These are phyloP conservation scores for Pholiota conissans DNA, from an alignment of 768 basidiomycete species.

Conservation along the genomic window DNA sequence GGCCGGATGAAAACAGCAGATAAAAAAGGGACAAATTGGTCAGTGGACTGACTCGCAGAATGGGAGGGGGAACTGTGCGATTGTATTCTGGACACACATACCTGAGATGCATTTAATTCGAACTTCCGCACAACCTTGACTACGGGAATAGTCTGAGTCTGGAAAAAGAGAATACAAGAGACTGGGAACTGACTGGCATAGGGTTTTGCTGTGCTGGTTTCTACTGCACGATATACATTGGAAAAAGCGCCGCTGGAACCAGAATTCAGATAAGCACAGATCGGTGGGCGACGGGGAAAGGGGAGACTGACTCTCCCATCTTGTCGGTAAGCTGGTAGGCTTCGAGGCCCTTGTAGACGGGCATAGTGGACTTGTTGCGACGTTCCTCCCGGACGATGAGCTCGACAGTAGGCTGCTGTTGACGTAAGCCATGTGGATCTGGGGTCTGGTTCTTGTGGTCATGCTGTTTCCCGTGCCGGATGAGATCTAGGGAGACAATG, in stretches of 20 bases:
- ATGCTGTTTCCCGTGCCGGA: conserved; percentile 79
- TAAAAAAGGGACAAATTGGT: conserved; percentile 20
- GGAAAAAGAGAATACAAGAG: conserved; percentile 10
- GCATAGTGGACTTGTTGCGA: conserved; percentile 75
- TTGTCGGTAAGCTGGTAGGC: conserved; percentile 74
- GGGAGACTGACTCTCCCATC: conserved; percentile 86
- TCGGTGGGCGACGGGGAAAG: conserved; percentile 12
- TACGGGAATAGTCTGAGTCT: conserved; percentile 30
- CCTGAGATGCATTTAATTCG: conserved; percentile 89
- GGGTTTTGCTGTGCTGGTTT: conserved; percentile 70
- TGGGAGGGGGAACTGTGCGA: conserved; percentile 18
- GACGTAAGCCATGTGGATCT: conserved; percentile 31
- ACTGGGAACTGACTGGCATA: conserved; percentile 74
- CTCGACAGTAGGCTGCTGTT: conserved; percentile 38
- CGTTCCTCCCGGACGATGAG: conserved; percentile 76
- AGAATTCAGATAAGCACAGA: conserved; percentile 7
- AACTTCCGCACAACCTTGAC: conserved; percentile 96
- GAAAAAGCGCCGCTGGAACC: conserved; percentile 85
- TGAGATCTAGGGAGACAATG: conserved; percentile 55
- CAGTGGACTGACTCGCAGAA: conserved; percentile 22
- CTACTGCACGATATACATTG: conserved; percentile 94
- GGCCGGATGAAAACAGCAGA: conserved; percentile 20
- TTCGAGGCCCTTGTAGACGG: conserved; percentile 83
- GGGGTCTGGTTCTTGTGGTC: conserved; percentile 26
- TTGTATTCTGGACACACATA: conserved; percentile 42